These are phyloP conservation scores for Pyrrhoderma lamaoense DNA, from an alignment of 1,284 basidiomycete genomes.

Conservation along the genomic window DNA sequence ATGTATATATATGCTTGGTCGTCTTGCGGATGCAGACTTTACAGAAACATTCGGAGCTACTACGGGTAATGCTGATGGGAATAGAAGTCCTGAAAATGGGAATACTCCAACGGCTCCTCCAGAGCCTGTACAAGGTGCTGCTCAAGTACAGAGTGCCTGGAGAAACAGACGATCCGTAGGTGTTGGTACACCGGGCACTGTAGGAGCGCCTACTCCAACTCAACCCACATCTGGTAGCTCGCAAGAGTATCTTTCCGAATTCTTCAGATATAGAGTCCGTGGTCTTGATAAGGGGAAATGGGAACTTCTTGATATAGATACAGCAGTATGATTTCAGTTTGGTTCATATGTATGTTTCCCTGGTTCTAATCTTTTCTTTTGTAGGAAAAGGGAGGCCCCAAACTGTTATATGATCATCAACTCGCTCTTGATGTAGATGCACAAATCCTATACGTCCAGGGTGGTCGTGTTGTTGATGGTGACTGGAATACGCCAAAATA, in stretches of 20 bases:
- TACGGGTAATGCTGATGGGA: background rate
- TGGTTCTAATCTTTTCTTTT: background rate
- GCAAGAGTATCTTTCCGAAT: slow-evolving; percentile 39
- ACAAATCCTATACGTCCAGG: slow-evolving; percentile 72
- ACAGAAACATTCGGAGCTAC: slow-evolving; percentile 3
- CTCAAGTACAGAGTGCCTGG: slow-evolving; percentile 10
- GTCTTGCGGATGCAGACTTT: slow-evolving; percentile 47
- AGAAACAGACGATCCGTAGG: slow-evolving; percentile 4
- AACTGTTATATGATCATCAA: slow-evolving; percentile 74
- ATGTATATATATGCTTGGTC: slow-evolving; percentile 65
- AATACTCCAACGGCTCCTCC: no score
- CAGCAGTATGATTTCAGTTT: slow-evolving; percentile 39
- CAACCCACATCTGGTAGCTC: background rate
- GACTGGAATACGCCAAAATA: slow-evolving; percentile 51
- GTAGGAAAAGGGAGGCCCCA: slow-evolving; percentile 61
- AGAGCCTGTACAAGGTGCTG: slow-evolving; percentile 1
- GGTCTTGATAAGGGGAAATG: slow-evolving; percentile 55
- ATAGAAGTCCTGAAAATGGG: no score
- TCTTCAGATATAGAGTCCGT: slow-evolving; percentile 63
- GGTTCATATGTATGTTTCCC: background rate
- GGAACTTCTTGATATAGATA: slow-evolving; percentile 58
- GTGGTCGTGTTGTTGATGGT: slow-evolving; percentile 65
- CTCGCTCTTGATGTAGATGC: slow-evolving; percentile 70
- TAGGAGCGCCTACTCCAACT: background rate
- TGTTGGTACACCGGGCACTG: slow-evolving; percentile 18